Conservation (phyloP, 441 rosid genomes). For the Capsella rubella region DNA sequence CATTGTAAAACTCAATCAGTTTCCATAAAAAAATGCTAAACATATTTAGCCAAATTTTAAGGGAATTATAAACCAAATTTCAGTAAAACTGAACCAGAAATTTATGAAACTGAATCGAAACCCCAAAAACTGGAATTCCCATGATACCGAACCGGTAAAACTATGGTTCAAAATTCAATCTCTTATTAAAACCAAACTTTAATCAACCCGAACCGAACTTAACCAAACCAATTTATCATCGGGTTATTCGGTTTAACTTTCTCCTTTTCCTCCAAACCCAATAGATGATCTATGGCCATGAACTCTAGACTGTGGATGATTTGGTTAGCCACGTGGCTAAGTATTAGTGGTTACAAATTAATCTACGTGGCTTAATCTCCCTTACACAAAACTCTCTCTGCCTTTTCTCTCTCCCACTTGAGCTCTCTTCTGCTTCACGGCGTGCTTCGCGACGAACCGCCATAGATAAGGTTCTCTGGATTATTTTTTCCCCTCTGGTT, state of each 20-base stretch:
- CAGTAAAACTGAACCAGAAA: neutral
- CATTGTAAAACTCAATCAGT: neutral
- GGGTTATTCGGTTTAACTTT: neutral
- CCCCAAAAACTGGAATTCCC: neutral
- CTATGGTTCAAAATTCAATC: neutral
- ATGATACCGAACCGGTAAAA: neutral
- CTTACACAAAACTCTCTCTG: slow-evolving; percentile 42
- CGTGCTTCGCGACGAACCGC: slow-evolving; percentile 40
- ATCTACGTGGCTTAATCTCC: slow-evolving; percentile 44
- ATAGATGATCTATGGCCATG: neutral
- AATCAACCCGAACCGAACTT: neutral
- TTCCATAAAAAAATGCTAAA: neutral
- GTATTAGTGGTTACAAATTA: slow-evolving; percentile 8
- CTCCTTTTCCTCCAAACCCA: neutral
- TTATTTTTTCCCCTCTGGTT: neutral
- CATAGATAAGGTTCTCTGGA: slow-evolving; percentile 43
- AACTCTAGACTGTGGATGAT: slow-evolving; percentile 29
- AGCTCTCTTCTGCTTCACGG: slow-evolving; percentile 39
- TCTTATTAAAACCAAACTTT: neutral
- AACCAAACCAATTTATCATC: neutral
- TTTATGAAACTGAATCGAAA: neutral
- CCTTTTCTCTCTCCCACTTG: slow-evolving; percentile 14
- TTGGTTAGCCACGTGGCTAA: slow-evolving; percentile 35
- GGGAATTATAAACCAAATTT: neutral
- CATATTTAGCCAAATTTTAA: neutral